Conservation (phyloP, 805 yeast genomes). For the Metschnikowia amazonensis region DNA sequence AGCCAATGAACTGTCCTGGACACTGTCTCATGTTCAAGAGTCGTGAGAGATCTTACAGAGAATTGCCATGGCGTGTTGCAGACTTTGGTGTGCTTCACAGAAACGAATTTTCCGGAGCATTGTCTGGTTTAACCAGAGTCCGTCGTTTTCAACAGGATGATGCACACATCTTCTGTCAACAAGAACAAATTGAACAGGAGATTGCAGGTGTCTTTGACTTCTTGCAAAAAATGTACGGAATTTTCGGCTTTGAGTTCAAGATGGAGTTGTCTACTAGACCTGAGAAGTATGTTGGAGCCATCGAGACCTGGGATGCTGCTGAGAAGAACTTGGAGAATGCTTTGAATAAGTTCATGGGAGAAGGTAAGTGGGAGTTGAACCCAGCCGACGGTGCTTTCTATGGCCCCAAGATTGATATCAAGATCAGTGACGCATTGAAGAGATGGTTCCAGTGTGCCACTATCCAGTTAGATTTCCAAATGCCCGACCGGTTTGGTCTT, state of each 20-base stretch:
- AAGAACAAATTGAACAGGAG: slow-evolving; percentile 84
- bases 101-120: slow-evolving; percentile 93
- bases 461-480: slow-evolving; percentile 96
- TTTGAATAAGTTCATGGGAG: slow-evolving; percentile 68
- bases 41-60: slow-evolving; percentile 93
- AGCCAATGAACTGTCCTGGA: slow-evolving; percentile 92
- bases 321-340: slow-evolving; percentile 81
- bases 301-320: slow-evolving; percentile 91
- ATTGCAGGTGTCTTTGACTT: slow-evolving; percentile 82
- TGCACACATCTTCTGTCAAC: slow-evolving; percentile 95
- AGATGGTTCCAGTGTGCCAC: slow-evolving; percentile 99
- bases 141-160: slow-evolving; percentile 99
- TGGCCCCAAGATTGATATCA: slow-evolving; percentile 94
- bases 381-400: slow-evolving; percentile 97
- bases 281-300: slow-evolving; percentile 90
- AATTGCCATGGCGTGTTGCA: slow-evolving; percentile 97
- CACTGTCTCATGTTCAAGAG: slow-evolving; percentile 91
- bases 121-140: slow-evolving; percentile 87
- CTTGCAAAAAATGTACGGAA: slow-evolving; percentile 79
- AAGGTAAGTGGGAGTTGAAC: slow-evolving; percentile 90
- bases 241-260: slow-evolving; percentile 91
- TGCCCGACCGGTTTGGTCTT: slow-evolving; percentile 89
- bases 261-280: slow-evolving; percentile 98
- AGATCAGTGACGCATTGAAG: slow-evolving; percentile 88
- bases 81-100: slow-evolving; percentile 97